These are phyloP conservation scores for Fagopyrum esculentum DNA, from an alignment of 148 eudicot genomes.

Conservation along the genomic window DNA sequence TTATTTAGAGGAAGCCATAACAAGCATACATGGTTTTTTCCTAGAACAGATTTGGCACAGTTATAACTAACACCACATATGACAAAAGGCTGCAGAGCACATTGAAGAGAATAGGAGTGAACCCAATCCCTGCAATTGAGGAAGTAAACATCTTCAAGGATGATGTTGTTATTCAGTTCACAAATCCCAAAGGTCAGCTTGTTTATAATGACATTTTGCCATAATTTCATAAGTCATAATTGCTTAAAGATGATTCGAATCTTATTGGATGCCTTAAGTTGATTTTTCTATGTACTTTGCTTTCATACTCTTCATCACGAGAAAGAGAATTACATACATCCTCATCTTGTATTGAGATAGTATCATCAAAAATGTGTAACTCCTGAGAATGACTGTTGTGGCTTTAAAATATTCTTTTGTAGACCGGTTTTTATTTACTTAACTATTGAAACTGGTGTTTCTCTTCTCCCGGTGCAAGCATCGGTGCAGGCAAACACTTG, in stretches of 20 bases:
- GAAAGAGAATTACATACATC: background rate
- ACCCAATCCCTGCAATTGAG: constrained; percentile 68
- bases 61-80: constrained; percentile 53
- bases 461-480: constrained; percentile 62
- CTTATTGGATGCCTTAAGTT: background rate
- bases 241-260: too few relatives aligned
- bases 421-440: background rate
- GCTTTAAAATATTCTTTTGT: background rate
- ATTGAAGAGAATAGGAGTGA: constrained; percentile 81
- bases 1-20: background rate
- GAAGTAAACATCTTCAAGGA: constrained; percentile 88
- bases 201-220: background rate
- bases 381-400: background rate
- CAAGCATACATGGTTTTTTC: background rate
- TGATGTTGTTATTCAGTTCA: constrained; percentile 73
- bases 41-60: background rate
- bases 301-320: background rate
- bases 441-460: background rate
- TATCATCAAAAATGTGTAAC: background rate
- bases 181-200: constrained; percentile 63
- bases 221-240: background rate
- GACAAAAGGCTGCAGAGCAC: constrained; percentile 87
- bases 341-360: background rate
- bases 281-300: background rate
- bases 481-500: constrained; percentile 84